Conservation (phyloP, 2,329 filamentous ascomycete genomes). For the Myotisia sp. region DNA sequence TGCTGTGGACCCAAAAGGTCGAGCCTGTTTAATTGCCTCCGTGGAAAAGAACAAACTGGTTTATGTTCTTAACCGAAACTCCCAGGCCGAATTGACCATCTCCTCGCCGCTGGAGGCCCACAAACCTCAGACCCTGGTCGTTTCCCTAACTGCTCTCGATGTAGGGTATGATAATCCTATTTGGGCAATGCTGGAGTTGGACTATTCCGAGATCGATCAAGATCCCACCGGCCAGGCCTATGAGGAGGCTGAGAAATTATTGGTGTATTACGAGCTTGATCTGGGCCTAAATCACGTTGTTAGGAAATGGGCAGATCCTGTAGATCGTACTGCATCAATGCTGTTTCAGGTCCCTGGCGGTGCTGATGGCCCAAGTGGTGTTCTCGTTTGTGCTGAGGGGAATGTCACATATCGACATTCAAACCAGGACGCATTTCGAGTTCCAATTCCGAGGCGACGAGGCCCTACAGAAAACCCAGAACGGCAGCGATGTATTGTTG, state of each 20-base stretch:
- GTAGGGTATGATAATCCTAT: slow-evolving; percentile 95
- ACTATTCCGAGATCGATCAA: slow-evolving; percentile 82
- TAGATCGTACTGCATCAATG: slow-evolving; percentile 76
- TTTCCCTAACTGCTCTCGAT: slow-evolving; percentile 75
- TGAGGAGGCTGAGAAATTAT: slow-evolving; percentile 68
- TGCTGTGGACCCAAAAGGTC: slow-evolving; percentile 85
- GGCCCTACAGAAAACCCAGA: slow-evolving; percentile 86
- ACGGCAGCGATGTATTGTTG: slow-evolving; percentile 71
- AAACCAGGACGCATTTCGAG: slow-evolving; percentile 75
- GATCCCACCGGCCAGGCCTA: slow-evolving; percentile 75
- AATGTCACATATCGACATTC: slow-evolving; percentile 95
- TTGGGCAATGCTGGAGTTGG: slow-evolving; percentile 86
- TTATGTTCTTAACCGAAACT: slow-evolving; percentile 91
- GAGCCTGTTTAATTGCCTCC: slow-evolving; percentile 85
- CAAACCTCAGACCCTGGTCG: slow-evolving; percentile 78
- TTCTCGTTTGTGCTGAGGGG: slow-evolving; percentile 86
- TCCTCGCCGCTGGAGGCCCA: slow-evolving; percentile 95
- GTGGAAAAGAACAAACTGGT: slow-evolving; percentile 99
- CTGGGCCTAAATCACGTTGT: slow-evolving; percentile 94
- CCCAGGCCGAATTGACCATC: slow-evolving; percentile 87
- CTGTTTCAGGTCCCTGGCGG: slow-evolving; percentile 94
- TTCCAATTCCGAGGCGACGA: slow-evolving; percentile 73
- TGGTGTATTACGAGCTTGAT: slow-evolving; percentile 97
- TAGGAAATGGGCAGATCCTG: slow-evolving; percentile 86
- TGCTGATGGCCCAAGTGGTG: slow-evolving; percentile 82